These are phyloP conservation scores for Neodidymelliopsis sp. DNA, from an alignment of 2,329 filamentous ascomycete genomes.

Conservation along the genomic window DNA sequence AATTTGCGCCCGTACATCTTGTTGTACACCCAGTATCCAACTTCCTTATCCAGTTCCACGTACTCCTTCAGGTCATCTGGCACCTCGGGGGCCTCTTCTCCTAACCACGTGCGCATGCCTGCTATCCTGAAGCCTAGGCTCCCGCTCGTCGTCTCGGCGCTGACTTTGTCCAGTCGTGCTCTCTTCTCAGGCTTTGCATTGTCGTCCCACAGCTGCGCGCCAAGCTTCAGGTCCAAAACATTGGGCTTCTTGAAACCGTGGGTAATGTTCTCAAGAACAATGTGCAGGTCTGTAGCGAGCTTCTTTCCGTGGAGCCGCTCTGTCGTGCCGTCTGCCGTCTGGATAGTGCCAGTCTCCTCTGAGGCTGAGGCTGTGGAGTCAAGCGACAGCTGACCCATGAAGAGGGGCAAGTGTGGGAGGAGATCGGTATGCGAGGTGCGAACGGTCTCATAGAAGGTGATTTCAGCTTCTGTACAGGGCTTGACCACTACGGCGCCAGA, in stretches of 20 bases:
- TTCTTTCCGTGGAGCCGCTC: constrained; percentile 64
- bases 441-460: constrained; percentile 85
- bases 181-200: constrained; percentile 66
- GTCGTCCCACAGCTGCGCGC: constrained; percentile 84
- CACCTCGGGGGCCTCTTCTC: constrained; percentile 28
- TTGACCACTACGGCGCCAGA: constrained; percentile 91
- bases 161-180: constrained; percentile 65
- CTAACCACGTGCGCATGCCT: constrained; percentile 68
- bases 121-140: constrained; percentile 70
- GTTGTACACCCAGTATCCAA: constrained; percentile 67
- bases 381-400: constrained; percentile 79
- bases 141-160: constrained; percentile 65
- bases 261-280: constrained; percentile 86
- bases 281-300: constrained; percentile 77
- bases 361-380: constrained; percentile 26
- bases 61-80: constrained; percentile 40
- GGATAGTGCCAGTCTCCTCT: constrained; percentile 38
- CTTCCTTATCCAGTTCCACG: constrained; percentile 53
- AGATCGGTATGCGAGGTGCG: constrained; percentile 74
- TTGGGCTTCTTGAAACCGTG: constrained; percentile 84
- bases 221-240: constrained; percentile 92
- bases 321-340: constrained; percentile 33
- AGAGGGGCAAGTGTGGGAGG: constrained; percentile 81
- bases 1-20: constrained; percentile 72
- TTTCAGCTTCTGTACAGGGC: constrained; percentile 84